These are phyloP conservation scores for Mycosarcoma maydis DNA, from an alignment of 1,284 basidiomycete species.

Conservation along the genomic window DNA sequence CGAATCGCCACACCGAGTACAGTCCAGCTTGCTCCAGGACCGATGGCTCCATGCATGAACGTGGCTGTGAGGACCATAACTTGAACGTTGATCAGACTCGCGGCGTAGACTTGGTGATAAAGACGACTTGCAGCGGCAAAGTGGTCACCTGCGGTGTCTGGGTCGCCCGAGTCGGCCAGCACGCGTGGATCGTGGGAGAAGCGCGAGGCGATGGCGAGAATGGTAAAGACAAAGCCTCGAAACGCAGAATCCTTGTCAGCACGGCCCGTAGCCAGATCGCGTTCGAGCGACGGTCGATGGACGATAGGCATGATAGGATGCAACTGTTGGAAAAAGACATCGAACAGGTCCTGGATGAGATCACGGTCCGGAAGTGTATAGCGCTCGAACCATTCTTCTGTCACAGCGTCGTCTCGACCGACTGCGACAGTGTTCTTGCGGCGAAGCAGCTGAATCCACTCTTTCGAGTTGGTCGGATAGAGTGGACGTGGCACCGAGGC, in stretches of 20 bases:
- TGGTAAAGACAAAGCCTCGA: conserved; percentile 58
- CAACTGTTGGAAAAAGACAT: conserved; percentile 49
- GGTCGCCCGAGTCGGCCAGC: conserved; percentile 45
- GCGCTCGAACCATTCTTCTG: conserved; percentile 54
- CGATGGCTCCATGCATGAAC: conserved; percentile 57
- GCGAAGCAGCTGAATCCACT: conserved; percentile 57
- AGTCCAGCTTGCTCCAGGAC: conserved; percentile 56
- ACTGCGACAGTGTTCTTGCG: conserved; percentile 58
- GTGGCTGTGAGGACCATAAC: conserved; percentile 55
- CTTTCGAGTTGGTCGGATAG: conserved; percentile 57
- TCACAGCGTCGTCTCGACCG: conserved; percentile 54
- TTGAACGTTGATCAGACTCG: conserved; percentile 60
- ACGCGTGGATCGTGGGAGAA: conserved; percentile 55
- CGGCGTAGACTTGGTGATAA: conserved; percentile 60
- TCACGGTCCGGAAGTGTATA: conserved; percentile 52
- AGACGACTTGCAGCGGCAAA: conserved; percentile 58
- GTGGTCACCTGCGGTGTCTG: conserved; percentile 55
- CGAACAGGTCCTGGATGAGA: conserved; percentile 44
- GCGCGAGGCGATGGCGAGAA: conserved; percentile 57
- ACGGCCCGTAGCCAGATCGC: conserved; percentile 45
- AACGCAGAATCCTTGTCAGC: conserved; percentile 57
- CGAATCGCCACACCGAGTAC: conserved; percentile 60
- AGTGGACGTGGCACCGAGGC: conserved; percentile 22
- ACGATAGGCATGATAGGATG: conserved; percentile 61
- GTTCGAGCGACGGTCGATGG: conserved; percentile 50